Evolutionary conservation across 345 rosid genomes (phyloP).

Genomic region (Boechera stricta): DNA sequence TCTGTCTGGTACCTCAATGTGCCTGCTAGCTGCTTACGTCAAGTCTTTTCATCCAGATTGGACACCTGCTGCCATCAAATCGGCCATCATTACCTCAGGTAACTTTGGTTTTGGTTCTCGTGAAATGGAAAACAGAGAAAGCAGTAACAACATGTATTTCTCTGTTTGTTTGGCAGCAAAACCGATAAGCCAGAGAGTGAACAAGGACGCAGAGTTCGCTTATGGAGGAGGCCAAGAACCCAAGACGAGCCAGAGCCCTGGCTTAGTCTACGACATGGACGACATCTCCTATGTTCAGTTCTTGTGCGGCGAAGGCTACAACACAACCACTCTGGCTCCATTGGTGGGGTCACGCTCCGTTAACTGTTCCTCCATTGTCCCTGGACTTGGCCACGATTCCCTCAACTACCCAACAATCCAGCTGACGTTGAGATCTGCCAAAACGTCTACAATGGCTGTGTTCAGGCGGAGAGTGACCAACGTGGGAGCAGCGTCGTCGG

Average conservation of each 20-base stretch:
- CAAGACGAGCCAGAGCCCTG: conserved; percentile 66
- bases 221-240: conserved; percentile 87
- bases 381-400: conserved; percentile 50
- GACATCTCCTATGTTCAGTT: conserved; percentile 79
- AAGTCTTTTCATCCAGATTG: conserved; percentile 91
- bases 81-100: conserved; percentile 94
- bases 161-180: conserved; percentile 51
- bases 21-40: conserved; percentile 80
- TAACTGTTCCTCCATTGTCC: conserved; percentile 63
- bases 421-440: conserved; percentile 45
- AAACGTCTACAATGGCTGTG: conserved; percentile 49
- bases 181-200: conserved; percentile 63
- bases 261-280: conserved; percentile 75
- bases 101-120: neutral
- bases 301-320: conserved; percentile 80
- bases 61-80: conserved; percentile 83
- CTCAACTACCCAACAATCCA: conserved; percentile 91
- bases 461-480: conserved; percentile 77
- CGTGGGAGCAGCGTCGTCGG: conserved; percentile 60
- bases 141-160: conserved; percentile 12
- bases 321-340: conserved; percentile 57
- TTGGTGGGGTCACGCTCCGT: conserved; percentile 55
- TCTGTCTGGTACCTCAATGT: conserved; percentile 96
- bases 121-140: neutral
- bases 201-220: conserved; percentile 73